Conservation (phyloP, 163 green algal species). For the Scenedesmus sp. region DNA sequence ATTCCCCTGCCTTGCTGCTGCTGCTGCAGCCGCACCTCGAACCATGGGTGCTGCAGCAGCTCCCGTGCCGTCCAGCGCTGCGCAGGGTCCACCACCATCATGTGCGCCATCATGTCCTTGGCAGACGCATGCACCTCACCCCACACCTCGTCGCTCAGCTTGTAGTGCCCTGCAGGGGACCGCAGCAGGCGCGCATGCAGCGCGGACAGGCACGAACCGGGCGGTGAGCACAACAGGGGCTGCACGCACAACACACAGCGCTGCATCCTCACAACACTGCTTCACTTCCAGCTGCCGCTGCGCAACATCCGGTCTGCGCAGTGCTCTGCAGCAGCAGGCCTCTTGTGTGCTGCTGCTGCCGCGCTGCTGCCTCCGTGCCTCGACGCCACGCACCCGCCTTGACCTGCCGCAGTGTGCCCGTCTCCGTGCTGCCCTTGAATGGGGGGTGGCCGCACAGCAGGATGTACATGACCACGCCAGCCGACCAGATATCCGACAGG, state of each 20-base stretch:
- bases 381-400: conserved; percentile 75
- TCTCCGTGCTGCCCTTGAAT: conserved; percentile 97
- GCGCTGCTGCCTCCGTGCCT: background rate
- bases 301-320: too few species aligned
- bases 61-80: conserved; percentile 87
- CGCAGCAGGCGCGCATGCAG: too few species aligned
- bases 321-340: too few species aligned
- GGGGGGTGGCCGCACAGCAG: conserved; percentile 95
- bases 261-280: too few species aligned
- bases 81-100: conserved; percentile 92
- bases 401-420: conserved; percentile 94
- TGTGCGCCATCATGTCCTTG: conserved; percentile 94
- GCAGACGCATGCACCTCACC: conserved; percentile 87
- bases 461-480: conserved; percentile 97
- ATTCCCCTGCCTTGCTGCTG: background rate
- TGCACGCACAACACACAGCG: background rate
- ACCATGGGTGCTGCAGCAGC: conserved; percentile 94
- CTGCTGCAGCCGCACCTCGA: conserved; percentile 78
- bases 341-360: background rate
- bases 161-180: conserved; percentile 58
- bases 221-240: too few species aligned
- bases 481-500: conserved; percentile 50
- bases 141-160: conserved; percentile 93
- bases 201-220: background rate
- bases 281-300: too few species aligned